Conservation (phyloP, 192 early-diverging fungal genomes). For the Thamnidium elegans region DNA sequence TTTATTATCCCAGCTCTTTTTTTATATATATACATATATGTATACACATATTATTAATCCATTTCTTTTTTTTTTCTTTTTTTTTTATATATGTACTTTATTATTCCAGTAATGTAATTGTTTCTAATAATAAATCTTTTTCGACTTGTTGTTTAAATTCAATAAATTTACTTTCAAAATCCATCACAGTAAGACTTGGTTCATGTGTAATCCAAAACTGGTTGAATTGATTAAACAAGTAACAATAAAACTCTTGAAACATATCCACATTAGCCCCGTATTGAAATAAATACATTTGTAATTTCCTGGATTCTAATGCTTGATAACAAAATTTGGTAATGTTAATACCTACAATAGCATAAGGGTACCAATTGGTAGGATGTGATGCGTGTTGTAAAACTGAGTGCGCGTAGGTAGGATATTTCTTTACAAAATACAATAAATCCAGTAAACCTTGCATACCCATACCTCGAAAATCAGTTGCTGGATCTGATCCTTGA, state of each 20-base stretch:
- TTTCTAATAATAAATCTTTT: conserved; percentile 30
- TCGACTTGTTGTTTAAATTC: conserved; percentile 57
- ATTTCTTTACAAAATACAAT: conserved; percentile 57
- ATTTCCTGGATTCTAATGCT: conserved; percentile 54
- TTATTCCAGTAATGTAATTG: background rate
- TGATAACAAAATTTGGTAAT: conserved; percentile 66
- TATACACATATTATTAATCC: background rate
- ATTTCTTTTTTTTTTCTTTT: background rate
- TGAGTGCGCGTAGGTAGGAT: conserved; percentile 51
- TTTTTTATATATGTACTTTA: background rate
- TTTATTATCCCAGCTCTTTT: background rate
- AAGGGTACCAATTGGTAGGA: conserved; percentile 72
- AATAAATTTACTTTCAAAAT: conserved; percentile 65
- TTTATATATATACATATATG: background rate
- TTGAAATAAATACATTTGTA: conserved; percentile 63
- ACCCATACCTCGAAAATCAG: conserved; percentile 89
- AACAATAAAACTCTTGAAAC: conserved; percentile 77
- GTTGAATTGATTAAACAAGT: conserved; percentile 64
- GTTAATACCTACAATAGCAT: conserved; percentile 79
- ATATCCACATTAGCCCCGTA: conserved; percentile 43
- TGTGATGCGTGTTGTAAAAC: conserved; percentile 61
- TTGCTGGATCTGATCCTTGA: conserved; percentile 79
- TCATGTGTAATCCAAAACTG: conserved; percentile 57
- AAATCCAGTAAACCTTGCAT: conserved; percentile 72
- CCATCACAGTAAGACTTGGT: conserved; percentile 62